phyloP scores from a whole-genome alignment of 2,329 filamentous ascomycete genomes.

The Neonectria faginata region DNA sequence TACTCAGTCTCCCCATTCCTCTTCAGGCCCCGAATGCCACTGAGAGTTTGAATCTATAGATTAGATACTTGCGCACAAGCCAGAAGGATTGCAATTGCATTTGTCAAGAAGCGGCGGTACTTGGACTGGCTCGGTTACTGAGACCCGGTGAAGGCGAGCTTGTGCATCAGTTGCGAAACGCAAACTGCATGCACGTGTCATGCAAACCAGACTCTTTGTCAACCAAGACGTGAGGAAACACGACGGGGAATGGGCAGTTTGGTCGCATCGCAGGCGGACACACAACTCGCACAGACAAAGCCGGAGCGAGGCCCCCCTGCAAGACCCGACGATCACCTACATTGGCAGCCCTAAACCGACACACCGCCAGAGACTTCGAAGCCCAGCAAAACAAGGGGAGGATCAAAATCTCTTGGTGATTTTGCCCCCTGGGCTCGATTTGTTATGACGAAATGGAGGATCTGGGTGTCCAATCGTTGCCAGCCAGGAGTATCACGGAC shows the following conservation, averaged over 20 bases:
- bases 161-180: constrained; percentile 26
- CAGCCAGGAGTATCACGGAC: constrained; percentile 29
- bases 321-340: background rate
- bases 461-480: background rate
- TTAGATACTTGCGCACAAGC: no score
- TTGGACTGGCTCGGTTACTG: background rate
- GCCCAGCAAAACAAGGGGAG: background rate
- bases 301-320: background rate
- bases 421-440: background rate
- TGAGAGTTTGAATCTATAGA: background rate
- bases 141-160: constrained; percentile 1
- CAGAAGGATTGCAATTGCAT: background rate
- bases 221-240: background rate
- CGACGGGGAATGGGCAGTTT: background rate
- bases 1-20: background rate
- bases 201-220: background rate
- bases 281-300: background rate
- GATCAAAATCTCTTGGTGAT: background rate
- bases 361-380: background rate
- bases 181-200: constrained; percentile 23
- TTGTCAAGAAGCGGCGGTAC: background rate
- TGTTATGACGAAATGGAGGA: constrained; percentile 20
- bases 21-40: background rate
- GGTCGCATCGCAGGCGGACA: background rate
- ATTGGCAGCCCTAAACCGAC: background rate